phyloP scores from a whole-genome alignment of 805 yeast species.

The Henningerozyma blattae region DNA sequence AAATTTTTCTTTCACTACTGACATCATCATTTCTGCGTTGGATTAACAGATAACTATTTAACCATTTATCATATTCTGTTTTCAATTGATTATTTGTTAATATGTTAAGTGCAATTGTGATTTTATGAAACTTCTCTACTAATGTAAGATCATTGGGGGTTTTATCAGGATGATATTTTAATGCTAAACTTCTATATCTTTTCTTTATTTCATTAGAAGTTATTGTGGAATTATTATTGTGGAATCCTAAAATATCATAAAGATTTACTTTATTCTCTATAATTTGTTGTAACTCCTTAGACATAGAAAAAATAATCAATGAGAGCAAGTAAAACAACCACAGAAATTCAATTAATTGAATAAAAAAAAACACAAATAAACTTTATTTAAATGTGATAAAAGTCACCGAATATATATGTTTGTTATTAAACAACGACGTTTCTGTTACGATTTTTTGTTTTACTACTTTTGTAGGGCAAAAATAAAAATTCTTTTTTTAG shows the following conservation, averaged over 20 bases:
- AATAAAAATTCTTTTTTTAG: no score
- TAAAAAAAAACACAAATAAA: no score
- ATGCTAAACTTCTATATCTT: slow-evolving; percentile 78
- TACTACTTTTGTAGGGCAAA: no score
- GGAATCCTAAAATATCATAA: slow-evolving; percentile 53
- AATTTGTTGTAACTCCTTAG: background rate
- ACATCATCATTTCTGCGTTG: background rate
- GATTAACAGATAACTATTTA: background rate
- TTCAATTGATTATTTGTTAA: slow-evolving; percentile 58
- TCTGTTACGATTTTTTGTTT: no score
- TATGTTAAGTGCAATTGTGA: slow-evolving; percentile 77
- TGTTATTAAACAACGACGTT: no score
- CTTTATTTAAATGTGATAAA: no score
- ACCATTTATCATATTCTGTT: slow-evolving; percentile 38
- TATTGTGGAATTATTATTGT: slow-evolving; percentile 35
- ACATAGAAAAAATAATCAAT: background rate
- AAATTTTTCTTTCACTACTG: background rate
- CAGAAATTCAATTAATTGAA: no score
- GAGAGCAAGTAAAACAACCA: no score
- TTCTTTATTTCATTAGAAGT: slow-evolving; percentile 60
- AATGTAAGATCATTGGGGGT: slow-evolving; percentile 55
- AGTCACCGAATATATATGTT: no score
- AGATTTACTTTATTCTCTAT: slow-evolving; percentile 2
- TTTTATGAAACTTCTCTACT: slow-evolving; percentile 71
- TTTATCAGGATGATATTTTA: slow-evolving; percentile 83